Conservation (phyloP, 306 rosid genomes). For the Echinosophora koreensis region DNA sequence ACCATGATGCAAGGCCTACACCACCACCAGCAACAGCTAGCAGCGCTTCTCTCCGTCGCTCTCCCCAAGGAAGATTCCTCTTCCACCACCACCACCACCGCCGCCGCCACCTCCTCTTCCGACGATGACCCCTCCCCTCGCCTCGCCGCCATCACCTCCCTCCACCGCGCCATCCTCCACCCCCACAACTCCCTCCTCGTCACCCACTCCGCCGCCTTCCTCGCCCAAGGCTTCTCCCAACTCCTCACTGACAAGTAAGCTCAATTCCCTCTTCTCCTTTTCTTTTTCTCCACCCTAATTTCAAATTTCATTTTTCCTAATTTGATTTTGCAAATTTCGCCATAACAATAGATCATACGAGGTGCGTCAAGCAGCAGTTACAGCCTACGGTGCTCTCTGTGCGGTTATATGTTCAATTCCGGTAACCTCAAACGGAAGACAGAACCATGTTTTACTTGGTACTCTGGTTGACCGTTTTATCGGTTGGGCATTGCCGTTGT, state of each 20-base stretch:
- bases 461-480: constrained; percentile 84
- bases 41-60: constrained; percentile 86
- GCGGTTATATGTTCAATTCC: constrained; percentile 75
- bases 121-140: constrained; percentile 70
- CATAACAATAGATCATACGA: constrained; percentile 60
- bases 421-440: constrained; percentile 71
- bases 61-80: constrained; percentile 68
- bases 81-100: constrained; percentile 29
- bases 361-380: constrained; percentile 82
- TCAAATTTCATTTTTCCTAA: background rate
- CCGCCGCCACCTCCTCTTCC: constrained; percentile 45
- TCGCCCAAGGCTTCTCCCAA: constrained; percentile 83
- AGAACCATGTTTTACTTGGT: constrained; percentile 74
- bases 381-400: constrained; percentile 83
- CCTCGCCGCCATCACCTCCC: constrained; percentile 77
- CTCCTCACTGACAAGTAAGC: constrained; percentile 85
- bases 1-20: constrained; percentile 86
- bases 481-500: constrained; percentile 90
- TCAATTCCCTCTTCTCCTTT: background rate
- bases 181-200: constrained; percentile 88
- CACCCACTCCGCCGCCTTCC: constrained; percentile 89
- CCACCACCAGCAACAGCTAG: constrained; percentile 85
- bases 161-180: constrained; percentile 86
- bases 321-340: constrained; percentile 22
- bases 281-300: background rate